Conservation (phyloP, 2,329 filamentous ascomycete genomes). For the Trichophaea hybrida region DNA sequence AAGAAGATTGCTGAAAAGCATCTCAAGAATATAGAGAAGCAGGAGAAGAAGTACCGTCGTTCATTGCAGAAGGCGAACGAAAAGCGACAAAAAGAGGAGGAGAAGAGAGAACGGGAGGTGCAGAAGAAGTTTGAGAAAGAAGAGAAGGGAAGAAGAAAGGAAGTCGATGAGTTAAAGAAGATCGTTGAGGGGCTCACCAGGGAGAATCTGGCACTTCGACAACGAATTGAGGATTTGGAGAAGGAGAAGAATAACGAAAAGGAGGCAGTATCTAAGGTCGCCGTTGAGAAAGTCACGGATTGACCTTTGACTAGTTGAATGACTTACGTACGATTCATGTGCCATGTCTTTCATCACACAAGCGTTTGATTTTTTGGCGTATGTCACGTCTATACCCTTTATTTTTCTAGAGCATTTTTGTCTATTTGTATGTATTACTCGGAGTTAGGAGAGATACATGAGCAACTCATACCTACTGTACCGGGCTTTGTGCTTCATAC, state of each 20-base stretch:
- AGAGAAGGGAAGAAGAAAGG: slow-evolving; percentile 11
- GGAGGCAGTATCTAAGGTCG: neutral
- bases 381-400: too few relatives aligned
- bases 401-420: too few relatives aligned
- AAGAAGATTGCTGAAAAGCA: slow-evolving; percentile 47
- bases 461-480: too few relatives aligned
- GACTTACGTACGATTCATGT: too few relatives aligned
- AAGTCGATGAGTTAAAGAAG: slow-evolving; percentile 19
- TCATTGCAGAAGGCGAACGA: slow-evolving; percentile 52
- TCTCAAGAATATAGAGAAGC: slow-evolving; percentile 50
- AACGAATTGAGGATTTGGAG: slow-evolving; percentile 3
- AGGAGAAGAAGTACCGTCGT: slow-evolving; percentile 50
- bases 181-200: slow-evolving; percentile 13
- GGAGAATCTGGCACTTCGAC: slow-evolving; percentile 1
- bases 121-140: slow-evolving; percentile 13
- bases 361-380: too few relatives aligned
- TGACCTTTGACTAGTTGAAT: too few relatives aligned
- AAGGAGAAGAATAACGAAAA: neutral
- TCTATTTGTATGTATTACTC: too few relatives aligned
- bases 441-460: too few relatives aligned
- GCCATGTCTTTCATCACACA: too few relatives aligned
- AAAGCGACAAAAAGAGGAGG: slow-evolving; percentile 47
- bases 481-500: too few relatives aligned
- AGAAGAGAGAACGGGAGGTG: slow-evolving; percentile 33
- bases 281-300: neutral